phyloP scores from a whole-genome alignment of 73 alveolate species.

The Breviolum minutum region DNA sequence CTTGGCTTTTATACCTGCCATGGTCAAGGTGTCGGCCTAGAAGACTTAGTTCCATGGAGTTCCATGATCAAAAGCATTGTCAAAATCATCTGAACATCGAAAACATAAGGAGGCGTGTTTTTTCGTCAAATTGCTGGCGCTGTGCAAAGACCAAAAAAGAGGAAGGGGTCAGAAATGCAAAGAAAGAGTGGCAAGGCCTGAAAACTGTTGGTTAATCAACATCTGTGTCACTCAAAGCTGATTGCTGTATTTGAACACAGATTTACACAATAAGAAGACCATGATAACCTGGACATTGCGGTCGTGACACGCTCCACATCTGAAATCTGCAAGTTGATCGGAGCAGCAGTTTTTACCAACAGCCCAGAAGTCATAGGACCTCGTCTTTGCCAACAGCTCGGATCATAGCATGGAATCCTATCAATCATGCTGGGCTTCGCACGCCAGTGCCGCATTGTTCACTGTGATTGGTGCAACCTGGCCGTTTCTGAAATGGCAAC shows the following conservation, averaged over 20 bases:
- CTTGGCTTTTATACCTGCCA: slow-evolving; percentile 67
- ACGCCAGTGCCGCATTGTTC: slow-evolving; percentile 66
- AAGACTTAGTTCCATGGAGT: not conserved
- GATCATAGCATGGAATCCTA: too few relatives aligned
- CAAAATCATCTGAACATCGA: too few relatives aligned
- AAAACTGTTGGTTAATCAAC: too few relatives aligned
- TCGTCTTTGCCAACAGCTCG: not conserved
- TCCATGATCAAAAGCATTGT: too few relatives aligned
- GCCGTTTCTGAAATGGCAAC: too few relatives aligned
- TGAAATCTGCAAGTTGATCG: slow-evolving; percentile 77
- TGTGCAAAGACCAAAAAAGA: too few relatives aligned
- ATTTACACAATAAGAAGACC: too few relatives aligned
- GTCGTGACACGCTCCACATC: slow-evolving; percentile 80
- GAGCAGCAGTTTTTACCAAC: slow-evolving; percentile 90
- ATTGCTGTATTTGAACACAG: not conserved
- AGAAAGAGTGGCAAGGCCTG: too few relatives aligned
- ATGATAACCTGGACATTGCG: not conserved
- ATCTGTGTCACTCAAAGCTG: too few relatives aligned
- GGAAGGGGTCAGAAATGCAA: too few relatives aligned
- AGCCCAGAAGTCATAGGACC: slow-evolving; percentile 95
- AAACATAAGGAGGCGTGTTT: too few relatives aligned
- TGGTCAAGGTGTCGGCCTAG: not conserved
- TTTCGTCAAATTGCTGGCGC: too few relatives aligned
- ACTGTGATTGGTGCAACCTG: slow-evolving; percentile 92
- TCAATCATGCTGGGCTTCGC: not conserved